A percentile compares a stretch with the other conserved stretches of the same genome.
These are phyloP conservation scores for Polychaeton citri DNA, from an alignment of 2,329 filamentous ascomycete genomes.

Conservation along the genomic window DNA sequence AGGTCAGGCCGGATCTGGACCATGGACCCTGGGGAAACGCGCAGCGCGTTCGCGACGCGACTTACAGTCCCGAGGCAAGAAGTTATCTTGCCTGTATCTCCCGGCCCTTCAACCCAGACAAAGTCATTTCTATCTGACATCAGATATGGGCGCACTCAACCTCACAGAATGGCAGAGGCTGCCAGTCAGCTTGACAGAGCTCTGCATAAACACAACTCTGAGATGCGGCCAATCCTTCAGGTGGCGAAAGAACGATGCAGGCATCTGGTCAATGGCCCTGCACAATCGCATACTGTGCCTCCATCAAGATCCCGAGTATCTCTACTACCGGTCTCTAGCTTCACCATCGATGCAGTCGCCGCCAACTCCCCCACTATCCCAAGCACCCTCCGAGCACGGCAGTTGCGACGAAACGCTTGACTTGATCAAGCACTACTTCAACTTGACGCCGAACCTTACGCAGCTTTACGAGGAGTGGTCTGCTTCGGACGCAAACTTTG, in stretches of 20 bases:
- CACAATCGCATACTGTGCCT: constrained; percentile 74
- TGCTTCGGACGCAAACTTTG: constrained; percentile 71
- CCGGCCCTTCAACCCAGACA: too few species aligned
- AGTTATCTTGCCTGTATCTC: too few species aligned
- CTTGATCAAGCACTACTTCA: constrained; percentile 75
- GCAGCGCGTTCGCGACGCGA: neutral
- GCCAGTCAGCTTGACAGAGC: constrained; percentile 66
- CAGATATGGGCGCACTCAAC: constrained; percentile 33
- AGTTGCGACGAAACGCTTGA: constrained; percentile 54
- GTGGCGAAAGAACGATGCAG: constrained; percentile 68
- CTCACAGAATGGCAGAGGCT: constrained; percentile 77
- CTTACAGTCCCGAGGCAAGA: neutral
- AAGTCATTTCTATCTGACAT: too few species aligned
- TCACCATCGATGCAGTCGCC: constrained; percentile 23
- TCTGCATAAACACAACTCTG: constrained; percentile 88
- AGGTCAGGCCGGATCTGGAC: too few species aligned
- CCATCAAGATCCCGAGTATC: constrained; percentile 62
- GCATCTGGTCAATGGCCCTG: constrained; percentile 83
- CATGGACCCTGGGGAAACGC: neutral
- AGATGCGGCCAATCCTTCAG: constrained; percentile 92
- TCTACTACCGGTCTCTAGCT: constrained; percentile 67
- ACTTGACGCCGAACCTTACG: constrained; percentile 62
- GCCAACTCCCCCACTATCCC: constrained; percentile 26
- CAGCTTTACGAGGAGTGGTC: constrained; percentile 82
- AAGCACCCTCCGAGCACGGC: constrained; percentile 19